A percentile compares a stretch with the other conserved stretches of the same genome.
phyloP scores from a whole-genome alignment of 305 asterid genomes.

The Striga hermonthica region DNA sequence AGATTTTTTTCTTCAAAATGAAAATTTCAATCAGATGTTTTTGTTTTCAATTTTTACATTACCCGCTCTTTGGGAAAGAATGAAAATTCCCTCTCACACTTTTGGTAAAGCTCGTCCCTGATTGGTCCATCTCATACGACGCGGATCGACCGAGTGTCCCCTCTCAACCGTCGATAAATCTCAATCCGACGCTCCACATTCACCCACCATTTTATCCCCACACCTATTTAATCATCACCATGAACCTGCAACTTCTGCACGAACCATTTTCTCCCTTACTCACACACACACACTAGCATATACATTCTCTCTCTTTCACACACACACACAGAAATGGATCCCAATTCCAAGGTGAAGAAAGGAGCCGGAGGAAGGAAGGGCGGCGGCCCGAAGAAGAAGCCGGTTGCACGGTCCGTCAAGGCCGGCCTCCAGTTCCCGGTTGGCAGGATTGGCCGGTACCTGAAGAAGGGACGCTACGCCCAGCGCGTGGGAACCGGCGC shows the following conservation, averaged over 20 bases:
- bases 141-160: slow-evolving; percentile 19
- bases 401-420: slow-evolving; percentile 38
- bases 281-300: not conserved
- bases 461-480: slow-evolving; percentile 42
- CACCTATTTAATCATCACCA: slow-evolving; percentile 30
- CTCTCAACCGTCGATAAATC: slow-evolving; percentile 30
- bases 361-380: slow-evolving; percentile 43
- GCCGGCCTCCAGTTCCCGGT: slow-evolving; percentile 48
- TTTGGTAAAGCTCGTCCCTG: not conserved
- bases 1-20: too few species aligned
- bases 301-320: not conserved
- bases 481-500: slow-evolving; percentile 40
- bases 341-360: slow-evolving; percentile 34
- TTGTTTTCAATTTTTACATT: too few species aligned
- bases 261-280: not conserved
- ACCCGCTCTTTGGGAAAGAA: too few species aligned
- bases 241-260: not conserved
- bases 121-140: slow-evolving; percentile 33
- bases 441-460: slow-evolving; percentile 41
- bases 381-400: slow-evolving; percentile 39
- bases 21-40: too few species aligned
- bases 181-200: slow-evolving; percentile 30
- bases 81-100: not conserved
- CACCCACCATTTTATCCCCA: slow-evolving; percentile 5
- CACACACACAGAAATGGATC: slow-evolving; percentile 27